Base-by-base conservation (phyloP, 441 rosid species). In the Metrosideros polymorpha region DNA sequence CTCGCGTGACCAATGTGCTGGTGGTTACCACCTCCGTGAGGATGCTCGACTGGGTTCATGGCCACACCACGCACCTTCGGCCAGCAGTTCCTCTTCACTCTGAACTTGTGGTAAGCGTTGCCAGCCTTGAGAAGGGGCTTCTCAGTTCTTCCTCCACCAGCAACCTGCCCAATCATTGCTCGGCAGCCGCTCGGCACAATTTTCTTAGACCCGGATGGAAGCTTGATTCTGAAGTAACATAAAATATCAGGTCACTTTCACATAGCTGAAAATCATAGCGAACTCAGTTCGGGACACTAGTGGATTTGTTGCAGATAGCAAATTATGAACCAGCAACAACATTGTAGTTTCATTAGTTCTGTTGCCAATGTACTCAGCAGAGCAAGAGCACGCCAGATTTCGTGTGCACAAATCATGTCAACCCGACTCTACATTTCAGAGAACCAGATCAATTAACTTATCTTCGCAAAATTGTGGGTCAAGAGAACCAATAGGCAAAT, bases 11-110 rank as follows among this genome's bases (percentile, higher is more conserved):
- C 77, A 19, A 66, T 66, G 45, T 66, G 77, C 12, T 66, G 77
- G 45, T n/a, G 84, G 6, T 82, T 82, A 82, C 84, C 84, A 14
- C 84, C 84, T 47, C 84, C 84, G 1, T 82, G 84, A 82, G 84
- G 84, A 82, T 82, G 84, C 84, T 82, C 84, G 1, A 82, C 84
- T 4, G 84, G 84, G 42, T 82, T 82, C 84, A 82, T 82, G 56
- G 84, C 84, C 84, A 82, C 84, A 82, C 84, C 84, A 82, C 84
- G 84, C 55, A 82, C 84, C 84, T 82, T 82, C 12, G 84, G 84
- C 84, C 84, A 82, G 84, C 84, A 82, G 84, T 82, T 82, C 56
- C 84, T 82, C 84, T 82, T 82, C 84, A 82, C 84, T 82, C 84
- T 27, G 84, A 82, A 82, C 56, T 82, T 82, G 84, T 82, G 84